A percentile compares a stretch with the other conserved stretches of the same genome.
These are phyloP conservation scores for Termitomyces sp. DNA, from an alignment of 768 basidiomycete genomes.

Conservation along the genomic window DNA sequence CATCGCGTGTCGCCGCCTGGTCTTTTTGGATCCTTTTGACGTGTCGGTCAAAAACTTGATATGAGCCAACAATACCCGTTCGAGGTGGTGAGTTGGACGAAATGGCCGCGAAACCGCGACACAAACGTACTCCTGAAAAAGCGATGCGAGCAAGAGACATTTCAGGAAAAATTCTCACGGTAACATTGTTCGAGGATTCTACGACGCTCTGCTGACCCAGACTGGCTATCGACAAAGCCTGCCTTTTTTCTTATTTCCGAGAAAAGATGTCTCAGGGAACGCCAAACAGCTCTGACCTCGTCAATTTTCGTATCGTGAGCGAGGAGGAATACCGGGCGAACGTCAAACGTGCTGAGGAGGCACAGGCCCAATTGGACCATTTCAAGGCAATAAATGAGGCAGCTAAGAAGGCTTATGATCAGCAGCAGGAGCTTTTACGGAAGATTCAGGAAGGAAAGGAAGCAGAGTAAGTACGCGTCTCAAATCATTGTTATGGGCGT, in stretches of 20 bases:
- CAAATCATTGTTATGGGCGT: background rate
- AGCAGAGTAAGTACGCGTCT: slow-evolving; percentile 17
- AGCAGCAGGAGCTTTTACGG: slow-evolving; percentile 9
- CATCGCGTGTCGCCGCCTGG: slow-evolving; percentile 53
- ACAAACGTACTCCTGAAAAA: slow-evolving; percentile 11
- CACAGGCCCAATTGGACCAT: slow-evolving; percentile 25
- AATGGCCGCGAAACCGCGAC: slow-evolving; percentile 44
- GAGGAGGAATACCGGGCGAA: slow-evolving; percentile 26
- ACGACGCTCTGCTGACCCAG: background rate
- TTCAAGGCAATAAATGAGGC: slow-evolving; percentile 32
- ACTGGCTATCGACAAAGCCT: background rate
- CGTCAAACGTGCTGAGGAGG: slow-evolving; percentile 20
- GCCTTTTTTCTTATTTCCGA: background rate
- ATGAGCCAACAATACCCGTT: slow-evolving; percentile 51
- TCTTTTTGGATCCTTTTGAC: slow-evolving; percentile 78
- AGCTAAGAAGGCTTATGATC: slow-evolving; percentile 28
- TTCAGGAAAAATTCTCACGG: slow-evolving; percentile 11
- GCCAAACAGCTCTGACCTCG: slow-evolving; percentile 3
- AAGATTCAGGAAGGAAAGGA: slow-evolving; percentile 13
- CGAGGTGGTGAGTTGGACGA: slow-evolving; percentile 37
- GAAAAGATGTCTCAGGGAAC: slow-evolving; percentile 13
- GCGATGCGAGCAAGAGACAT: slow-evolving; percentile 19
- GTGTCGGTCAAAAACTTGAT: slow-evolving; percentile 81
- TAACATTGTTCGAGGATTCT: background rate
- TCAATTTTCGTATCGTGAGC: slow-evolving; percentile 10